Conservation (phyloP, 257 asterid genomes). For the Fraxinus cuspidata region DNA sequence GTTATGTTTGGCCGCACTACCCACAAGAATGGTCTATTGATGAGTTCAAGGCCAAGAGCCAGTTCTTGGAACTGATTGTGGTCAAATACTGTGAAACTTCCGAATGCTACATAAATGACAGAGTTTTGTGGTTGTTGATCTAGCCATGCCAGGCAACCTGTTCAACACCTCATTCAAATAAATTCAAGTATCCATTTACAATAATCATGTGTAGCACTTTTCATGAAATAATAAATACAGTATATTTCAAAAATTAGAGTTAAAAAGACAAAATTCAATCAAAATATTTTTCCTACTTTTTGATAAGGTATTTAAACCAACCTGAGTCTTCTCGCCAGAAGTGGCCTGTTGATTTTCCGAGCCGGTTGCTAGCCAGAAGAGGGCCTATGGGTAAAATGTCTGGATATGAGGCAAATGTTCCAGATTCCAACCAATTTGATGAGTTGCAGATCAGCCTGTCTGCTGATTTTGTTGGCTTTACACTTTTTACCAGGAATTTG, state of each 20-base stretch:
- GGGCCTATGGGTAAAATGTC: constrained; percentile 50
- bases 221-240: too few species aligned
- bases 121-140: constrained; percentile 47
- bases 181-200: background rate
- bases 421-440: constrained; percentile 45
- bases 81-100: constrained; percentile 52
- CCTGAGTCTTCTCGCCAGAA: constrained; percentile 55
- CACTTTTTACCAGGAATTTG: constrained; percentile 12
- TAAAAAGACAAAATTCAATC: too few species aligned
- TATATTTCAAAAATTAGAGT: too few species aligned
- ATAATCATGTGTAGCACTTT: too few species aligned
- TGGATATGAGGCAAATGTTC: constrained; percentile 34
- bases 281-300: too few species aligned
- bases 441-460: constrained; percentile 56
- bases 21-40: constrained; percentile 51
- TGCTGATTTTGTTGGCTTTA: constrained; percentile 28
- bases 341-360: constrained; percentile 48
- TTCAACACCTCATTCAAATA: background rate
- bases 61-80: constrained; percentile 49
- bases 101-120: constrained; percentile 59
- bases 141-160: constrained; percentile 48
- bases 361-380: constrained; percentile 48
- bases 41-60: constrained; percentile 53
- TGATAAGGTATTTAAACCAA: too few species aligned
- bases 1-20: constrained; percentile 47